phyloP scores from a whole-genome alignment of 2,329 filamentous ascomycete species.

The Aspergillus carbonarius region DNA sequence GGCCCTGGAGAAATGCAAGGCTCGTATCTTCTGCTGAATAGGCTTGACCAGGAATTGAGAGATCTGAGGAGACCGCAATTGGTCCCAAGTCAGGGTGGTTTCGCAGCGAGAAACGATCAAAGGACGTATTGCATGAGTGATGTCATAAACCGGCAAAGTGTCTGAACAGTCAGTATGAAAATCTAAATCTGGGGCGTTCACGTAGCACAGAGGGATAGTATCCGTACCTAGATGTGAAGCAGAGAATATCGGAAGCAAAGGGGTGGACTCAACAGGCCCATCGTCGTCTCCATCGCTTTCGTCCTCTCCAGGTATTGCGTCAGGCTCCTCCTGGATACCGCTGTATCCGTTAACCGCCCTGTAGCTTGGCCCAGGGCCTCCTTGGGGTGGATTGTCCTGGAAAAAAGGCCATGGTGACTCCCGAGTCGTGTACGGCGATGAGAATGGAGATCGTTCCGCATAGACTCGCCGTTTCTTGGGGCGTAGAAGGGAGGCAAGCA shows the following conservation, averaged over 20 bases:
- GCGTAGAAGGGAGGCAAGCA: conserved; percentile 34
- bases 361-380: conserved; percentile 9
- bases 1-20: conserved; percentile 78
- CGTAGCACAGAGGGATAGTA: not conserved
- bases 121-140: conserved; percentile 85
- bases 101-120: conserved; percentile 83
- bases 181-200: not conserved
- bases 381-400: conserved; percentile 8
- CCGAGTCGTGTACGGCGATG: conserved; percentile 27
- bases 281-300: conserved; percentile 45
- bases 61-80: conserved; percentile 90
- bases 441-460: conserved; percentile 29
- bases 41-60: conserved; percentile 95
- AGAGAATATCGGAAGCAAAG: conserved; percentile 75
- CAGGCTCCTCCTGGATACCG: conserved; percentile 37
- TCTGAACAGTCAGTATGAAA: conserved; percentile 53
- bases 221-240: conserved; percentile 69
- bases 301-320: conserved; percentile 41
- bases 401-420: conserved; percentile 24
- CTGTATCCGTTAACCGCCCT: conserved; percentile 20
- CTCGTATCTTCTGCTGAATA: conserved; percentile 84
- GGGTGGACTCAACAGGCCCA: conserved; percentile 47
- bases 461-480: conserved; percentile 29
- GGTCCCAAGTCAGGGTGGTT: conserved; percentile 91
- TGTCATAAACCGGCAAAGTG: conserved; percentile 80